Evolutionary conservation across 306 rosid genomes (phyloP).

Genomic region (Delonix regia): DNA sequence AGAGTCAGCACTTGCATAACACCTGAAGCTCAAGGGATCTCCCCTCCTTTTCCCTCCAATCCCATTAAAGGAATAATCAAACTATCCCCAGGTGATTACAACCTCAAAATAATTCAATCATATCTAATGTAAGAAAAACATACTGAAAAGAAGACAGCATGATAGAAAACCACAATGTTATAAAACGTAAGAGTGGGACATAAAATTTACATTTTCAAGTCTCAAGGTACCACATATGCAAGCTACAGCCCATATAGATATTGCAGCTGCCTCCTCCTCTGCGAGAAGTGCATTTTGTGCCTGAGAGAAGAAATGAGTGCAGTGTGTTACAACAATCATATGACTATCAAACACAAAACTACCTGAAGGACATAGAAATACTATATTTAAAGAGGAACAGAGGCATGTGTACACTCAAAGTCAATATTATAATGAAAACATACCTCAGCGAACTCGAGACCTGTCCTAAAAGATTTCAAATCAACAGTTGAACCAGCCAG

Average conservation of each 20-base stretch:
- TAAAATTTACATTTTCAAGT: slow-evolving; percentile 81
- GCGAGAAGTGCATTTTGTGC: slow-evolving; percentile 72
- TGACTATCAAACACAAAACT: slow-evolving; percentile 11
- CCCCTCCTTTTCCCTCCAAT: neutral
- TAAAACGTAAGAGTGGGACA: slow-evolving; percentile 21
- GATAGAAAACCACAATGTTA: slow-evolving; percentile 21
- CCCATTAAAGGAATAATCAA: neutral
- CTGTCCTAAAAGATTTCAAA: slow-evolving; percentile 69
- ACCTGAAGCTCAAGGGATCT: neutral
- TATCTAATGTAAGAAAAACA: neutral
- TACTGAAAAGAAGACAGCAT: slow-evolving; percentile 1
- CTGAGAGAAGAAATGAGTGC: slow-evolving; percentile 56
- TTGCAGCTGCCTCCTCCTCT: slow-evolving; percentile 94
- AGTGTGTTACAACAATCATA: slow-evolving; percentile 10
- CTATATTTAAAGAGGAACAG: slow-evolving; percentile 26
- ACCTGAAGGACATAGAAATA: neutral
- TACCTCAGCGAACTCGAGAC: slow-evolving; percentile 89
- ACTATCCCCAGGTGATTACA: neutral
- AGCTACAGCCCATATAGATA: slow-evolving; percentile 93
- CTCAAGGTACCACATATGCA: slow-evolving; percentile 94
- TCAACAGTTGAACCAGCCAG: slow-evolving; percentile 78
- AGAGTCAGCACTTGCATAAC: neutral
- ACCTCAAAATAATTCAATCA: slow-evolving; percentile 17
- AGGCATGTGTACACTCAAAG: slow-evolving; percentile 20
- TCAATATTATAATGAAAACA: slow-evolving; percentile 16